Conservation (phyloP, 176 grass and related monocot genomes). For the Miscanthus lutarioriparius region DNA sequence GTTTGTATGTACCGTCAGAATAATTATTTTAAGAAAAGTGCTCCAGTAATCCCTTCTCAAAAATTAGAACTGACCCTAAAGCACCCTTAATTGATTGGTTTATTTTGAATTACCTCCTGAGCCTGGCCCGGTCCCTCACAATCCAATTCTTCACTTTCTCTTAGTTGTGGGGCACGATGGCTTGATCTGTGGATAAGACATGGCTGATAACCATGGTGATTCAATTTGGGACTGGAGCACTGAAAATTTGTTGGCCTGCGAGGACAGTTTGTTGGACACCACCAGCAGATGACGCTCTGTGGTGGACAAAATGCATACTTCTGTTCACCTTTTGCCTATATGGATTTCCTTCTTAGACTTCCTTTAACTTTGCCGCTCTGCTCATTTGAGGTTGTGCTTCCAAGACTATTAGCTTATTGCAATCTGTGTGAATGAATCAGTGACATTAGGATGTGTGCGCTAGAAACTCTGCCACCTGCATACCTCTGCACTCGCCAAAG, state of each 20-base stretch:
- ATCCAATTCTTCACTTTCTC: not conserved
- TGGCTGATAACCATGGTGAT: not conserved
- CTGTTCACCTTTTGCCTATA: too few species aligned
- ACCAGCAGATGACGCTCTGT: not conserved
- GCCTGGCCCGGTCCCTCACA: not conserved
- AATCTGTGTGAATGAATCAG: too few species aligned
- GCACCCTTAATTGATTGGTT: not conserved
- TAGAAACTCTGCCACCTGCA: too few species aligned
- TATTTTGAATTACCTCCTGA: not conserved
- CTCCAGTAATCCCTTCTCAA: not conserved
- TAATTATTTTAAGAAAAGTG: conserved; percentile 2
- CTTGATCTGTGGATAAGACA: not conserved
- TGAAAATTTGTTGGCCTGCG: not conserved
- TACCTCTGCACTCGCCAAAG: not conserved
- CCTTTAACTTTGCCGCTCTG: too few species aligned
- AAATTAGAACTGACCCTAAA: not conserved
- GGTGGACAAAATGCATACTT: too few species aligned
- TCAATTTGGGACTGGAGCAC: not conserved
- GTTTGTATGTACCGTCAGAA: not conserved
- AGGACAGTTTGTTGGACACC: not conserved
- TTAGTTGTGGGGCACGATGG: not conserved
- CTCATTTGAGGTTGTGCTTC: too few species aligned
- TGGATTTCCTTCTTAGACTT: too few species aligned
- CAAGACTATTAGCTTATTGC: too few species aligned
- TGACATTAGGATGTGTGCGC: too few species aligned